Base-by-base conservation (phyloP, 1,284 basidiomycete species). In the Sanghuangporus baumii region DNA sequence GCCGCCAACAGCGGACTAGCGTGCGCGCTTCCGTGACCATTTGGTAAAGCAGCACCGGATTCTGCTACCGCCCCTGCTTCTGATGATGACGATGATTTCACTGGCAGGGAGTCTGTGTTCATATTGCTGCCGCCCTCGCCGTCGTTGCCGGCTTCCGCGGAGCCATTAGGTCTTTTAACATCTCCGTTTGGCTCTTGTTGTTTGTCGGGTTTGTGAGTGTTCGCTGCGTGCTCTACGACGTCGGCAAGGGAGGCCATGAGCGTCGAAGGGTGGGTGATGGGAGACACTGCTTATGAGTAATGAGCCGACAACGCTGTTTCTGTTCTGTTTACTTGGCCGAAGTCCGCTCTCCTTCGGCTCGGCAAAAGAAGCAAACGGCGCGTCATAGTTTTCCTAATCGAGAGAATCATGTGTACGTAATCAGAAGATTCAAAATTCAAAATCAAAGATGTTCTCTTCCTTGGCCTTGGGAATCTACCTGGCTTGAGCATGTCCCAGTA, bases 141-240 rank as follows among this genome's bases (percentile, higher is more conserved):
- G 43, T n/a, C 43, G 43, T 18, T 18, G 43, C 20, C 20, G 16
- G 55, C 34, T n/a, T 2, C 52, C 52, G 55, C 55, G 16, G 6
- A 16, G 26, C 40, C 41, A 8, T 51, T 16, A 34, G 18, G 50
- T 51, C 3, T 36, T 18, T 37, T 37, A 16, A n/a, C 52, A 37
- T 54, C 34, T 36, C 52, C 52, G 52, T 60, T 37, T 14, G 8
- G 20, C 4, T 58, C 43, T 20, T 41, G 18, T 18, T 58, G 26
- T 43, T 11, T 41, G 14, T 34, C n/a, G 16, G 8, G 57, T 26
- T n/a, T 60, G 52, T 8, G 6, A 11, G 23, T 55, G 23, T 18
- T 23, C 23, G 55, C 58, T 26, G 61, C 61, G 18, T 26, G 16
- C 12, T 62, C 41, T n/a, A 62, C 56, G 55, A 62, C 23, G 18